Conservation (phyloP, 1,284 basidiomycete genomes). For the Leccinum brunneo-olivaceum region DNA sequence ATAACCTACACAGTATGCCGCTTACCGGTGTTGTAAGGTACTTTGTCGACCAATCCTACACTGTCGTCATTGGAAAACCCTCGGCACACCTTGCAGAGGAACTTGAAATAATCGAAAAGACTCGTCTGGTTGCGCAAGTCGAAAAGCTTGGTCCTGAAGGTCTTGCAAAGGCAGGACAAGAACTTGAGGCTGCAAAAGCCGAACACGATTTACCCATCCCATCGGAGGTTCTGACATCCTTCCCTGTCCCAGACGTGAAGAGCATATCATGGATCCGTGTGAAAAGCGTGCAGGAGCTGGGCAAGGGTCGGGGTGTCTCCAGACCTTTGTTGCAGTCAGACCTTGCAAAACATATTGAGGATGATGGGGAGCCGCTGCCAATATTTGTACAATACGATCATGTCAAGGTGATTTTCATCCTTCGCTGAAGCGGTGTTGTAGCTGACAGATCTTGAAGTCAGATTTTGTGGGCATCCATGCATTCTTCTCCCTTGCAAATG, state of each 20-base stretch:
- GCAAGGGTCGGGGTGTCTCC: conserved; percentile 37
- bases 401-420: conserved; percentile 54
- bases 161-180: conserved; percentile 62
- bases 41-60: conserved; percentile 64
- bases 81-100: conserved; percentile 80
- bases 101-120: conserved; percentile 80
- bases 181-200: conserved; percentile 78
- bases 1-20: background rate
- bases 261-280: conserved; percentile 95
- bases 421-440: conserved; percentile 2
- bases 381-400: conserved; percentile 93
- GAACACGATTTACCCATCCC: conserved; percentile 87
- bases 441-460: conserved; percentile 49
- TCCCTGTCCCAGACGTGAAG: conserved; percentile 83
- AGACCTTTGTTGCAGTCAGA: conserved; percentile 24
- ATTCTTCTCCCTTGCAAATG: conserved; percentile 66
- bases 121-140: conserved; percentile 67
- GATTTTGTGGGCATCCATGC: conserved; percentile 86
- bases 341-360: conserved; percentile 63
- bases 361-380: conserved; percentile 66
- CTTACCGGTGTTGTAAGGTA: conserved; percentile 46
- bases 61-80: conserved; percentile 82
- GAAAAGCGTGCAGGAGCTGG: conserved; percentile 67
- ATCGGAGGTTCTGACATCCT: conserved; percentile 69
- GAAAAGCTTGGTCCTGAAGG: conserved; percentile 75